These are phyloP conservation scores for Graphiopsis chlorocephala DNA, from an alignment of 2,329 filamentous ascomycete genomes.

Conservation along the genomic window DNA sequence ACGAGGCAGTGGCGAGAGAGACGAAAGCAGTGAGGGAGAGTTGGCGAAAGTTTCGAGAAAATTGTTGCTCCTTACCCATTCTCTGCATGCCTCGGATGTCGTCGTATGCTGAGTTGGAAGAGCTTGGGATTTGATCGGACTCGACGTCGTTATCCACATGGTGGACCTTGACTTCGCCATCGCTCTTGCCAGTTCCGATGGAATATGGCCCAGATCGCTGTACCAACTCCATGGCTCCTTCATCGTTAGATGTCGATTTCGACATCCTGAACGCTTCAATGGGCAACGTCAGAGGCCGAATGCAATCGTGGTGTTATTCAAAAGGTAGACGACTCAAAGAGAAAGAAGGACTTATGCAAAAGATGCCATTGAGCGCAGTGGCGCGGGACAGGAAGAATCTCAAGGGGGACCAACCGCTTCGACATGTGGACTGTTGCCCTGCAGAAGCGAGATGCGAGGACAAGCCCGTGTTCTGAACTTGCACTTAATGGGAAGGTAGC, in stretches of 20 bases:
- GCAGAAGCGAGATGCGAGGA: neutral
- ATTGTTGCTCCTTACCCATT: conserved; percentile 23
- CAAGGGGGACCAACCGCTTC: neutral
- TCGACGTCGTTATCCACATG: conserved; percentile 4
- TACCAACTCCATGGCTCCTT: neutral
- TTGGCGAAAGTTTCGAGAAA: conserved; percentile 21
- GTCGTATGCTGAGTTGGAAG: conserved; percentile 5
- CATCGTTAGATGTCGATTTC: neutral
- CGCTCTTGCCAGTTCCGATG: neutral
- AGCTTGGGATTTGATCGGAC: conserved; percentile 1
- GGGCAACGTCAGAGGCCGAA: neutral
- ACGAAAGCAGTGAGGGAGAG: conserved; percentile 22
- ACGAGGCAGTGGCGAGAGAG: conserved; percentile 18
- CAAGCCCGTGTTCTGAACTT: neutral
- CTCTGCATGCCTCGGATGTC: neutral
- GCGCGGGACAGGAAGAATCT: neutral
- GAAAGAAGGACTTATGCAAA: neutral
- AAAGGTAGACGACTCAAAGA: neutral
- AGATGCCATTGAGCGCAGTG: neutral
- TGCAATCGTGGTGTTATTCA: neutral
- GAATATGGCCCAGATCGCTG: neutral
- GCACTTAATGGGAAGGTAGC: neutral
- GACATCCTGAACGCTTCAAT: neutral
- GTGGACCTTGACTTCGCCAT: neutral
- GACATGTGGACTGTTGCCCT: neutral